A percentile compares a stretch with the other conserved stretches of the same genome.
phyloP scores from a whole-genome alignment of 2,329 filamentous ascomycete species.

The Pseudopithomyces chartarum region DNA sequence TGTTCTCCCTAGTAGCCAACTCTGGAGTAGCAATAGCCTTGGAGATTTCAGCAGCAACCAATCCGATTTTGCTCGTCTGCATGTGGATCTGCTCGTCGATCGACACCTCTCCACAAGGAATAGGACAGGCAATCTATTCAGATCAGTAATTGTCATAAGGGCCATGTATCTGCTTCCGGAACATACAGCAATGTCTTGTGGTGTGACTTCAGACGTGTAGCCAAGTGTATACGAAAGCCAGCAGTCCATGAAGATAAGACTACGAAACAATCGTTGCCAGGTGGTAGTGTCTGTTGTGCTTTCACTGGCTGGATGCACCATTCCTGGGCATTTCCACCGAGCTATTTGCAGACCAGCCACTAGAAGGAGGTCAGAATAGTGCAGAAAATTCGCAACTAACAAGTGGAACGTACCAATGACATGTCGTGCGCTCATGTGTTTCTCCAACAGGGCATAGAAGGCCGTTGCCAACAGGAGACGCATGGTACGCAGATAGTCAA shows the following conservation, averaged over 20 bases:
- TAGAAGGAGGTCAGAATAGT: constrained; percentile 16
- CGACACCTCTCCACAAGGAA: constrained; percentile 16
- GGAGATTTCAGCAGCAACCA: constrained; percentile 43
- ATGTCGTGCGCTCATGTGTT: constrained; percentile 46
- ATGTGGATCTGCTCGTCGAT: constrained; percentile 40
- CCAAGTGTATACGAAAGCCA: constrained; percentile 47
- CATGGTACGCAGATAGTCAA: constrained; percentile 42
- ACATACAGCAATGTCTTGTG: constrained; percentile 35
- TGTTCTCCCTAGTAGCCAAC: constrained; percentile 33
- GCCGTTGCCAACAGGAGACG: constrained; percentile 41
- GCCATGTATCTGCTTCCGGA: background rate
- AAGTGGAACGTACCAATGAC: constrained; percentile 35
- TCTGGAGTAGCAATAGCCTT: constrained; percentile 39
- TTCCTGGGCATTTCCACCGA: constrained; percentile 34
- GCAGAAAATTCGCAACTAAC: too few relatives aligned
- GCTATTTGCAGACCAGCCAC: constrained; percentile 44
- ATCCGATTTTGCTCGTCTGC: constrained; percentile 42
- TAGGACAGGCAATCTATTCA: constrained; percentile 27
- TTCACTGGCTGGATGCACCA: constrained; percentile 4
- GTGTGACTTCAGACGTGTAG: constrained; percentile 37
- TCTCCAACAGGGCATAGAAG: constrained; percentile 44
- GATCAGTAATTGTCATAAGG: constrained; percentile 17
- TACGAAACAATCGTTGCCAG: constrained; percentile 39
- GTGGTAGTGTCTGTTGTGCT: constrained; percentile 15
- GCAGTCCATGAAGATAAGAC: constrained; percentile 46